Conservation (phyloP, 1,139 yeast genomes). For the Kurtzmaniella quercitrusa region DNA sequence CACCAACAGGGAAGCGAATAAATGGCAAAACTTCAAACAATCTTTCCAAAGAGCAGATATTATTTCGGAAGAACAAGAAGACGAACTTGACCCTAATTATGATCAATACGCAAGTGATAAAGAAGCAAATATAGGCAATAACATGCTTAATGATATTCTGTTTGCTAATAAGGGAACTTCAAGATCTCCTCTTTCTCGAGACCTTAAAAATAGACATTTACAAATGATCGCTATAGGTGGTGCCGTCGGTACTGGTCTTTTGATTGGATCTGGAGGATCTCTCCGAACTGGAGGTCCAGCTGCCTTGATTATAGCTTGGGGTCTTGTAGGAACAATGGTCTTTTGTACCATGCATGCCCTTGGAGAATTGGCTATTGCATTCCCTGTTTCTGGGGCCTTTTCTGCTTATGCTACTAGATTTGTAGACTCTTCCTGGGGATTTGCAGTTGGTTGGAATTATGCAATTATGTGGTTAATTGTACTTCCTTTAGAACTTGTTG, state of each 20-base stretch:
- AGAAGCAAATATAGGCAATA: constrained; percentile 3
- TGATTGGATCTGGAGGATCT: constrained; percentile 72
- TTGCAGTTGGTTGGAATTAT: constrained; percentile 78
- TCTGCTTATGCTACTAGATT: constrained; percentile 66
- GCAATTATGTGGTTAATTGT: constrained; percentile 77
- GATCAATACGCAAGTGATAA: constrained; percentile 8
- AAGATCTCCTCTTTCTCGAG: constrained; percentile 32
- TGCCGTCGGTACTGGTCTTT: constrained; percentile 63
- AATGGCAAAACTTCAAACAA: constrained; percentile 22
- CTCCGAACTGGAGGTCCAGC: constrained; percentile 77
- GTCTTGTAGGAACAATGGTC: constrained; percentile 63
- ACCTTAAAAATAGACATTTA: constrained; percentile 47
- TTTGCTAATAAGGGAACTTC: constrained; percentile 25
- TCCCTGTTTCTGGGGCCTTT: constrained; percentile 79
- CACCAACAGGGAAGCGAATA: constrained; percentile 3
- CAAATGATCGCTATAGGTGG: constrained; percentile 68
- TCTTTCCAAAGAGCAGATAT: constrained; percentile 34
- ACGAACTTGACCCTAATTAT: constrained; percentile 13
- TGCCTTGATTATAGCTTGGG: constrained; percentile 66
- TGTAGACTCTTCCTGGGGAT: constrained; percentile 74
- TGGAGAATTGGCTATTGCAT: constrained; percentile 78
- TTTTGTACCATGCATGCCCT: constrained; percentile 78
- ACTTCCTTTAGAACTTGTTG: constrained; percentile 70
- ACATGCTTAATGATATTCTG: constrained; percentile 20
- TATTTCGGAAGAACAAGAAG: constrained; percentile 9